Base-by-base conservation (phyloP, 169 alveolate species). In the Besnoitia besnoiti region DNA sequence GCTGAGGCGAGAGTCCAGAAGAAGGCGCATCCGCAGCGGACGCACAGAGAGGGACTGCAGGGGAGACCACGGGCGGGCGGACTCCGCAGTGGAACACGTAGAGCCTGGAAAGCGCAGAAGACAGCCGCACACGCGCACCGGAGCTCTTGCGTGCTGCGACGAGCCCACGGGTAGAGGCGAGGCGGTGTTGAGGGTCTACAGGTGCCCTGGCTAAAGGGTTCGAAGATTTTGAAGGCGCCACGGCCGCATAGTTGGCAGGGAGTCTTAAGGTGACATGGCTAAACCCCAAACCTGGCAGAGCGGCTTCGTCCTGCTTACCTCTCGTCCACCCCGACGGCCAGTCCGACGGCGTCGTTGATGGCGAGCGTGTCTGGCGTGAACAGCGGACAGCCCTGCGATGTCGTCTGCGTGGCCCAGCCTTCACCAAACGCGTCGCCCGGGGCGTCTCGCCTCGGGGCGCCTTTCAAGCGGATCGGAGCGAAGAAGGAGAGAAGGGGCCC, bases 281-380 rank as follows among this genome's bases (percentile, higher is more conserved):
- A n/a, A n/a, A n/a, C n/a, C n/a, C n/a, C n/a, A n/a, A n/a, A n/a
- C n/a, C n/a, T n/a, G n/a, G n/a, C n/a, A n/a, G n/a, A n/a, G n/a
- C n/a, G n/a, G 35, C 1, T 3, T 39, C 59, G 35, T 4, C 59
- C 19, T 77, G 5, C 87, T 30, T 19, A 77, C 87, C 87, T 37
- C 55, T 44, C 87, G 47, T 77, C 87, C 10, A 35, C 87, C 35
- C 87, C 87, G 8, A 77, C 87, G 40, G 87, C 87, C 33, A 77
- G 50, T 4, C 87, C 87, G 59, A 39, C 59, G 0, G 49, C 10
- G 87, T 77, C 87, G 47, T 42, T 77, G 40, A 77, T 27, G 50
- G 55, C 87, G 0, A 77, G 61, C 8, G 61, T 42, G 40, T 77
- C 87, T 16, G 49, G 10, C 35, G 40, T 5, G 24, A 77, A 44